A percentile compares a stretch with the other conserved stretches of the same genome.
These are phyloP conservation scores for Citrus reticulata DNA, from an alignment of 345 rosid genomes.

Conservation along the genomic window DNA sequence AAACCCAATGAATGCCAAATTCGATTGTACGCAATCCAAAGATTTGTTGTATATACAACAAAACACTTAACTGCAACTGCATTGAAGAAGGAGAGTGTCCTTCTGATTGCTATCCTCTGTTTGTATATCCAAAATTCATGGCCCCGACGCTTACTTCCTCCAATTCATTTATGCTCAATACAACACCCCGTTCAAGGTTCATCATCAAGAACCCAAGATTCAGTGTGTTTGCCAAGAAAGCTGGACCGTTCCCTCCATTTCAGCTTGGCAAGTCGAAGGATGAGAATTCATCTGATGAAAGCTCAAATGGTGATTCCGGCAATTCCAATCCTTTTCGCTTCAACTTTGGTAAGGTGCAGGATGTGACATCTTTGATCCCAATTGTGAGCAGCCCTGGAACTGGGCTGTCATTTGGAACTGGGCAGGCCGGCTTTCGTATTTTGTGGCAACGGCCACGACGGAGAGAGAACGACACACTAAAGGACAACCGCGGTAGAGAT, in stretches of 20 bases:
- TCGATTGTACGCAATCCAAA: background rate
- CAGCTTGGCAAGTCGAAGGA: slow-evolving; percentile 45
- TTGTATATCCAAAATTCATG: slow-evolving; percentile 22
- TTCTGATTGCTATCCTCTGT: background rate
- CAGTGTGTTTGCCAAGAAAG: slow-evolving; percentile 52
- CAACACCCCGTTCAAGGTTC: slow-evolving; percentile 38
- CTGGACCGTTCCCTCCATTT: slow-evolving; percentile 41
- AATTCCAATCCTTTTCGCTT: slow-evolving; percentile 57
- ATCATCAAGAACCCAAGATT: slow-evolving; percentile 37
- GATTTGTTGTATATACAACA: background rate
- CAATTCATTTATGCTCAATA: slow-evolving; percentile 52
- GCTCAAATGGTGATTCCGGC: slow-evolving; percentile 24
- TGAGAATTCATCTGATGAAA: slow-evolving; percentile 26
- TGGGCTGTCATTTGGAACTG: slow-evolving; percentile 12
- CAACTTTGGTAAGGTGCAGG: slow-evolving; percentile 54
- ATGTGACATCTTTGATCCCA: slow-evolving; percentile 61
- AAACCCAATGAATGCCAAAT: no score
- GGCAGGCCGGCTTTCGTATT: background rate
- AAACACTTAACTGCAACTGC: slow-evolving; percentile 10
- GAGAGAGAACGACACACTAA: no score
- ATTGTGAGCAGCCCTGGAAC: slow-evolving; percentile 36
- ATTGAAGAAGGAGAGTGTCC: slow-evolving; percentile 19
- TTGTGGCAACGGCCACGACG: no score
- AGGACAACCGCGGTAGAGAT: no score
- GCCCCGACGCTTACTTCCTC: slow-evolving; percentile 68